Evolutionary conservation across 1,284 basidiomycete species (phyloP).

Genomic region (Sporisorium graminicola): DNA sequence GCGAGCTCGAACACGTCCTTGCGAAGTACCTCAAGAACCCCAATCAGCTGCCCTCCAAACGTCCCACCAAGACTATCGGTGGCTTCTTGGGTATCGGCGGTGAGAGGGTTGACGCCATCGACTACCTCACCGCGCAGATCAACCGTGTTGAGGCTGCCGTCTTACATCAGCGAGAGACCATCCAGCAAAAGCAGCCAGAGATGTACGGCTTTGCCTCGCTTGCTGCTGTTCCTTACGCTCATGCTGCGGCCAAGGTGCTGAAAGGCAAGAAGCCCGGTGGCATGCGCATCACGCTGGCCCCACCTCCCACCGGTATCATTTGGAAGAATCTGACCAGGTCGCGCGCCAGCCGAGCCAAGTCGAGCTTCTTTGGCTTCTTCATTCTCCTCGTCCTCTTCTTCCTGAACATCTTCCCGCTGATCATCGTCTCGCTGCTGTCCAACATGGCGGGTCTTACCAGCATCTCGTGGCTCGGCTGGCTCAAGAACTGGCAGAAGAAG

Average conservation of each 20-base stretch:
- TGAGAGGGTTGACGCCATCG: constrained; percentile 73
- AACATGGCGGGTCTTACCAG: constrained; percentile 61
- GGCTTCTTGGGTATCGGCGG: constrained; percentile 81
- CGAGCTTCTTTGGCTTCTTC: constrained; percentile 57
- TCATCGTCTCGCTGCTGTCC: constrained; percentile 61
- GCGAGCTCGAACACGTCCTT: constrained; percentile 83
- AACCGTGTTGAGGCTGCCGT: constrained; percentile 69
- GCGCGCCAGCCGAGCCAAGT: constrained; percentile 45
- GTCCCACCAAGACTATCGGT: constrained; percentile 81
- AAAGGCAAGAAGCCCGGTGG: constrained; percentile 51
- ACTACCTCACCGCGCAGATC: constrained; percentile 63
- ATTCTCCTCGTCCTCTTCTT: constrained; percentile 60
- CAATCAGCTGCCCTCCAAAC: constrained; percentile 78
- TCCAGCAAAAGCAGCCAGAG: constrained; percentile 58
- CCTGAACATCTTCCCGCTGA: constrained; percentile 64
- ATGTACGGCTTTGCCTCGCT: constrained; percentile 68
- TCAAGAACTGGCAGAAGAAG: constrained; percentile 46
- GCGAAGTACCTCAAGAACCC: constrained; percentile 84
- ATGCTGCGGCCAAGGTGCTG: constrained; percentile 62
- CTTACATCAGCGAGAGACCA: constrained; percentile 69
- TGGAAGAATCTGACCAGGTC: constrained; percentile 65
- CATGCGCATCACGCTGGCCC: constrained; percentile 58
- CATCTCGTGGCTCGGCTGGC: constrained; percentile 52
- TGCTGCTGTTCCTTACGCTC: constrained; percentile 64
- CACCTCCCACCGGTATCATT: constrained; percentile 64